Base-by-base conservation (phyloP, 345 rosid species). In the Microcos paniculata region DNA sequence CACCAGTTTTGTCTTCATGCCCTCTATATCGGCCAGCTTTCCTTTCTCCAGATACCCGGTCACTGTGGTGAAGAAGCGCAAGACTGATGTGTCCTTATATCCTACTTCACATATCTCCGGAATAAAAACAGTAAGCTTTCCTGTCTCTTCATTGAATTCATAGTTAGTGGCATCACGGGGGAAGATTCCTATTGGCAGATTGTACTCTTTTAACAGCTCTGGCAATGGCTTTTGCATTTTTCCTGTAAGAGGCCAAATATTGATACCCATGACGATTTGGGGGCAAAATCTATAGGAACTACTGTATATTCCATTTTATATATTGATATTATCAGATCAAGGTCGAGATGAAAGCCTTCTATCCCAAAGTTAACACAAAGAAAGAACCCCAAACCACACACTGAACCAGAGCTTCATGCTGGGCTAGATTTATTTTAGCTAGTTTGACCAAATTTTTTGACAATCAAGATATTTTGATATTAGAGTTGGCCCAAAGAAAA, bases 121-220 rank as follows among this genome's bases (percentile, higher is more conserved):
- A 70, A 96, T 86, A 79, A 85, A 89, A 56, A 96, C 97, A 21
- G 87, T 87, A 19, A 96, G 83, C 83, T 88, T 92, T 77, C 87
- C 77, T 0, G 97, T 94, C 79, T 92, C 97, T 83, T 90, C 97
- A 57, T 91, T 86, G 80, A 96, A 96, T 87, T 96, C 98, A 1
- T 96, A 96, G 84, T 94, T 93, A 62, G 97, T 96, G 28, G 99
- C 95, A 75, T 96, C 97, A 33, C 89, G 87, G 21, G 99, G 99
- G 79, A 96, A 96, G 79, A 96, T 91, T 78, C 99, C 99, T 18
- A 88, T 75, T 0, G 97, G 90, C 77, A 96, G 76, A 67, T 89
- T 91, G 78, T 90, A 84, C 74, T 94, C 95, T 86, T 91, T 90
- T 2, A 96, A 89, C 77, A 96, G 85, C 51, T 96, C 99, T 0